Conservation (phyloP, 331 rosid species). For the Rhamnella rubrinervis region DNA sequence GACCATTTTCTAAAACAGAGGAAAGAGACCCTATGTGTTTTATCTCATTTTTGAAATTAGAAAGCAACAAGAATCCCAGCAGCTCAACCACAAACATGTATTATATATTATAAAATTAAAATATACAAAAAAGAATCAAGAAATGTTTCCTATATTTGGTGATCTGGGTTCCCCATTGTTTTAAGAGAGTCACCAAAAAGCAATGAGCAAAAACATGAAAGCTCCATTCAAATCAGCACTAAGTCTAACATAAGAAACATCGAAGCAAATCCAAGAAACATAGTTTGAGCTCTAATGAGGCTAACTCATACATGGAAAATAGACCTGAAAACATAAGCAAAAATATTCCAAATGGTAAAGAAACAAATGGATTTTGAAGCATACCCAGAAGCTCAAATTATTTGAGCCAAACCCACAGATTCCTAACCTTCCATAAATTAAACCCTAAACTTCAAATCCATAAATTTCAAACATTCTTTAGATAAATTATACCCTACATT, state of each 20-base stretch:
- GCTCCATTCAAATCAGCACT: conserved; percentile 21
- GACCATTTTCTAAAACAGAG: conserved; percentile 25
- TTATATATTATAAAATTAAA: background rate
- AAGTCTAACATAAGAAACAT: conserved; percentile 30
- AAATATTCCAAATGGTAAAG: background rate
- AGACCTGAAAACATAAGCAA: conserved; percentile 21
- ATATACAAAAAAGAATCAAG: background rate
- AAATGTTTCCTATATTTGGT: conserved; percentile 9
- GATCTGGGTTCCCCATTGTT: conserved; percentile 24
- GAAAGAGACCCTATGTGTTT: conserved; percentile 23
- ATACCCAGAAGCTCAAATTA: no score
- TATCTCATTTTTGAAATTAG: conserved; percentile 24
- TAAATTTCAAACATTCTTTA: no score
- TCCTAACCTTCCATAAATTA: no score
- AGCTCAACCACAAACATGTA: conserved; percentile 13
- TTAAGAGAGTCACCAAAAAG: conserved; percentile 4
- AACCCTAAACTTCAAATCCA: no score
- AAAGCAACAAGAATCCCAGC: conserved; percentile 7
- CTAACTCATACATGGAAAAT: conserved; percentile 35
- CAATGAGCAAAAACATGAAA: background rate
- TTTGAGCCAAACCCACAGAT: no score
- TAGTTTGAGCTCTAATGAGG: conserved; percentile 26
- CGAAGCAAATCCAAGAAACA: conserved; percentile 28
- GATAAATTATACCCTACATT: no score
- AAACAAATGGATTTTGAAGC: no score